A percentile compares a stretch with the other conserved stretches of the same genome.
These are phyloP conservation scores for Populus ilicifolia DNA, from an alignment of 345 rosid genomes.

Conservation along the genomic window DNA sequence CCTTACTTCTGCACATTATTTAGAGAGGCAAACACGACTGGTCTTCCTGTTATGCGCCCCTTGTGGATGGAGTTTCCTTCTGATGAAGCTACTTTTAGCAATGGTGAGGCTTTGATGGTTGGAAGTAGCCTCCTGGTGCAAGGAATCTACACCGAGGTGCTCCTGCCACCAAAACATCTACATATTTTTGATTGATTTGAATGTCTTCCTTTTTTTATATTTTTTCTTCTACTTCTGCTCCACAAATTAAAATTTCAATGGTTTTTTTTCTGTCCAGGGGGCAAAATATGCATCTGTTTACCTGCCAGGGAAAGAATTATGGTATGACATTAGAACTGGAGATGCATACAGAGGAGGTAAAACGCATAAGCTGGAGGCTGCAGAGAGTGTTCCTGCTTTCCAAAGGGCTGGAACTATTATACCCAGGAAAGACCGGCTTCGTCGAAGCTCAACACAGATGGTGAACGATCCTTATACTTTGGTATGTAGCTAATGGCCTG, in stretches of 20 bases:
- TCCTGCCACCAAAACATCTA: background rate
- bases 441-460: constrained; percentile 95
- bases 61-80: constrained; percentile 99
- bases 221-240: background rate
- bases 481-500: constrained; percentile 43
- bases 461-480: constrained; percentile 86
- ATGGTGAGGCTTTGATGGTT: constrained; percentile 97
- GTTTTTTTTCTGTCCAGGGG: constrained; percentile 37
- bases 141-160: constrained; percentile 88
- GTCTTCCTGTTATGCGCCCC: constrained; percentile 83
- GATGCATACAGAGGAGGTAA: constrained; percentile 57
- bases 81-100: constrained; percentile 75
- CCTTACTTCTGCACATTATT: constrained; percentile 94
- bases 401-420: constrained; percentile 95
- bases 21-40: constrained; percentile 86
- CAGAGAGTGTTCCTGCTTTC: constrained; percentile 85
- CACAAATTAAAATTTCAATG: background rate
- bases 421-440: constrained; percentile 84
- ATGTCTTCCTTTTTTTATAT: background rate
- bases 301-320: constrained; percentile 83
- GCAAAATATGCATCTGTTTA: constrained; percentile 70
- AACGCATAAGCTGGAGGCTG: constrained; percentile 64
- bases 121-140: constrained; percentile 87
- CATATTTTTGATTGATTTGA: constrained; percentile 4
- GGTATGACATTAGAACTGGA: constrained; percentile 87